Conservation (phyloP, 2,329 filamentous ascomycete genomes). For the Ophiostoma novo-ulmi region DNA sequence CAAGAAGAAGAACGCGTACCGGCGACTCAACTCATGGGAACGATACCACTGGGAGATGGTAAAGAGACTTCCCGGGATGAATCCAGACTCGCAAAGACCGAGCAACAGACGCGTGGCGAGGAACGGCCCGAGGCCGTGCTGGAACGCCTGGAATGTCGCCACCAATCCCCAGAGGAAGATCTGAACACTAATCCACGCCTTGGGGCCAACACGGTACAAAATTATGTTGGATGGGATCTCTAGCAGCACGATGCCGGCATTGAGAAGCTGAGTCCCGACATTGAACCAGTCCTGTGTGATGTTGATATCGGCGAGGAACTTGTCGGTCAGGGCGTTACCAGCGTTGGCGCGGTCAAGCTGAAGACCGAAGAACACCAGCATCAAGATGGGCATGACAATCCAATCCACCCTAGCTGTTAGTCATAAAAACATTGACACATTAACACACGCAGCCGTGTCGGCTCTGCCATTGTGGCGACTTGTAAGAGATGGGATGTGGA, state of each 20-base stretch:
- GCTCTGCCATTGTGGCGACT: no score
- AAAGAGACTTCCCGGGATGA: conserved; percentile 45
- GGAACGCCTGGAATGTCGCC: conserved; percentile 51
- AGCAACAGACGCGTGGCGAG: conserved; percentile 35
- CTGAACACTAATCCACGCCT: conserved; percentile 50
- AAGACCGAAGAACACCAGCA: conserved; percentile 41
- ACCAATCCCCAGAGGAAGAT: conserved; percentile 51
- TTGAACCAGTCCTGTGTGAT: conserved; percentile 49
- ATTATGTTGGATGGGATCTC: conserved; percentile 45
- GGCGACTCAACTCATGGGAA: conserved; percentile 41
- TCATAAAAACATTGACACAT: background rate
- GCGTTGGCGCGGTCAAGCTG: conserved; percentile 41
- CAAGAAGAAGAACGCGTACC: conserved; percentile 43
- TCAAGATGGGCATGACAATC: conserved; percentile 42
- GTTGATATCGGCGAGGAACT: conserved; percentile 43
- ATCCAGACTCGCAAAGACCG: conserved; percentile 38
- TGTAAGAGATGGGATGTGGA: background rate
- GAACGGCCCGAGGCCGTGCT: conserved; percentile 40
- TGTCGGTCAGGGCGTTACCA: conserved; percentile 49
- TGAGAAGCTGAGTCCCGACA: conserved; percentile 44
- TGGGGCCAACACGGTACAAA: conserved; percentile 44
- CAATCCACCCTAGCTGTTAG: conserved; percentile 32
- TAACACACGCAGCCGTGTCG: background rate
- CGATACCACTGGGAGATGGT: conserved; percentile 48
- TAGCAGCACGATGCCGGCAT: conserved; percentile 34